phyloP scores from a whole-genome alignment of 306 rosid genomes.

The Quercus variabilis region DNA sequence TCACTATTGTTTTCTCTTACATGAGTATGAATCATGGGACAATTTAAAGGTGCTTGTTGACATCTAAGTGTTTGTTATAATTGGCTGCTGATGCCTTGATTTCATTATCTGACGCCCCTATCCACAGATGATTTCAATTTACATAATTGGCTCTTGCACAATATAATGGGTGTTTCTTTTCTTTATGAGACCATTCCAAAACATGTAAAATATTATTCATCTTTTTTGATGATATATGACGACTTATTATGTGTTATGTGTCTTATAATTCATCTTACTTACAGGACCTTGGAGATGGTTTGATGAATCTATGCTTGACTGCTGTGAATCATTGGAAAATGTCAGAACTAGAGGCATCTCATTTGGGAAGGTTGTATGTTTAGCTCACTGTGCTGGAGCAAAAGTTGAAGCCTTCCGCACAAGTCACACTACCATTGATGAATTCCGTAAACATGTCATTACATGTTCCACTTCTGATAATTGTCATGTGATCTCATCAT shows the following conservation, averaged over 20 bases:
- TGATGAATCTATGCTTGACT: constrained; percentile 96
- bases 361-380: constrained; percentile 79
- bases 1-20: background rate
- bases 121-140: too few species aligned
- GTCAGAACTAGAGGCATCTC: constrained; percentile 84
- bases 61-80: too few species aligned
- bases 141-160: background rate
- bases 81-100: background rate
- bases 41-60: background rate
- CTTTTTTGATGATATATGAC: background rate
- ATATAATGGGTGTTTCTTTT: background rate
- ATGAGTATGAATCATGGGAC: background rate
- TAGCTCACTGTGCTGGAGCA: constrained; percentile 97
- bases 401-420: constrained; percentile 85
- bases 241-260: background rate
- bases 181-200: background rate
- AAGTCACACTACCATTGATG: constrained; percentile 52
- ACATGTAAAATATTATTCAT: background rate
- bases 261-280: constrained; percentile 1
- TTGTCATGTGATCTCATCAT: constrained; percentile 80
- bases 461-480: constrained; percentile 69
- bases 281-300: constrained; percentile 99
- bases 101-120: background rate
- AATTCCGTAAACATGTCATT: constrained; percentile 61
- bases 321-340: constrained; percentile 83